Evolutionary conservation across 768 basidiomycete species (phyloP), one percentile per base, ranked within the genome.

Genomic region (Suillus americanus): DNA sequence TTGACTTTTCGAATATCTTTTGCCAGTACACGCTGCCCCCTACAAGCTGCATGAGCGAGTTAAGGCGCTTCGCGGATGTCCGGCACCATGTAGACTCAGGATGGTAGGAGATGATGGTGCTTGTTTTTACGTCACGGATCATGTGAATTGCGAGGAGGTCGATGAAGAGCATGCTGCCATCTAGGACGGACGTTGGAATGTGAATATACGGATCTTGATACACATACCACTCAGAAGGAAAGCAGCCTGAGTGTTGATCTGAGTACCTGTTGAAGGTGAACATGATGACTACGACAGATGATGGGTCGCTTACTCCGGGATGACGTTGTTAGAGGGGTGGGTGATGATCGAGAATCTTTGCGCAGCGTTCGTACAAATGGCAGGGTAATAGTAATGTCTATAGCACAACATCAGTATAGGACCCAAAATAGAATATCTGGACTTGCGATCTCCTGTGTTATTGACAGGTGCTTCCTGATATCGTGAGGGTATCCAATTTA

Each of bases 401-500:
- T 9, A 37, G 12, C 53, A 54, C 55, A n/a, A 25, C 43, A 37
- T 64, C 14, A 64, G 61, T n/a, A 23, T 60, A 28, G 9, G 18
- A 53, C 20, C 14, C 35, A 37, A 53, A 23, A 25, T 38, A n/a
- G 38, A 30, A 48, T 13, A n/a, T 5, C 59, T 71, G 14, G 67
- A 28, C 86, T 68, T 67, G 88, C 86, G 87, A 73, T 88, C 87
- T 68, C 85, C 82, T 53, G 74, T 46, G 2, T 73, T 73, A 14
- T 70, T 69, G 6, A 67, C 46, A 0, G 80, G 64, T 56, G 79
- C 82, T 67, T 88, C 87, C 65, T 87, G 83, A 61, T 84, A 89
- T 61, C 87, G 82, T 1, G 86, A 85, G 2, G 88, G 88, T 66
- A 89, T 89, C 86, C 86, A 88, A 65, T 85, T 87, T 3, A 86